Percentiles rank a stretch among this genome's conserved stretches.
Conservation (phyloP, 192 early-diverging fungal genomes). For the Haplosporangium gracile region DNA sequence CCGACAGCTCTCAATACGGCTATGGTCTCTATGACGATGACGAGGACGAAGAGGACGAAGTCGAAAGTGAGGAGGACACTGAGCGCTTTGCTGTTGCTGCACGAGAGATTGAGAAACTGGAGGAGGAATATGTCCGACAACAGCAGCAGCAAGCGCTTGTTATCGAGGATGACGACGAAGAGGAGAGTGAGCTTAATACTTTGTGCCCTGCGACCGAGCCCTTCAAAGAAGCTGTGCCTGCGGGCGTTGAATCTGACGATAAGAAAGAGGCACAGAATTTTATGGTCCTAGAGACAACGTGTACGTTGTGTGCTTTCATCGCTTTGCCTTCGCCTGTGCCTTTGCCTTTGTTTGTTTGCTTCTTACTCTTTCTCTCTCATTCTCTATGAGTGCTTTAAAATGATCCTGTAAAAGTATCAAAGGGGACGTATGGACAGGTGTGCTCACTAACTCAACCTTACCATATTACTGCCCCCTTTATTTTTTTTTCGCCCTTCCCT, state of each 20-base stretch:
- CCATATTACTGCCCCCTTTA: too few relatives aligned
- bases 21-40: conserved; percentile 6
- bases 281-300: background rate
- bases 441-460: background rate
- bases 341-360: background rate
- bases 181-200: background rate
- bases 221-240: background rate
- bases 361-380: background rate
- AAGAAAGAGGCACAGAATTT: background rate
- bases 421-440: background rate
- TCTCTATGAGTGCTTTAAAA: background rate
- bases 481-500: background rate
- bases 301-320: background rate
- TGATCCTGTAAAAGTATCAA: background rate
- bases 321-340: too few relatives aligned
- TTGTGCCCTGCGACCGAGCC: background rate
- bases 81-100: background rate
- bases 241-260: background rate
- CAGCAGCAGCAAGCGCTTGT: background rate
- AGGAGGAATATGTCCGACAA: background rate
- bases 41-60: conserved; percentile 8
- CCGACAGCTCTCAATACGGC: background rate
- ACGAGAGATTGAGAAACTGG: background rate
- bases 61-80: background rate
- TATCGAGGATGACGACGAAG: background rate